A percentile compares a stretch with the other conserved stretches of the same genome.
phyloP scores from a whole-genome alignment of 768 basidiomycete species.

The Termitomyces sp. region DNA sequence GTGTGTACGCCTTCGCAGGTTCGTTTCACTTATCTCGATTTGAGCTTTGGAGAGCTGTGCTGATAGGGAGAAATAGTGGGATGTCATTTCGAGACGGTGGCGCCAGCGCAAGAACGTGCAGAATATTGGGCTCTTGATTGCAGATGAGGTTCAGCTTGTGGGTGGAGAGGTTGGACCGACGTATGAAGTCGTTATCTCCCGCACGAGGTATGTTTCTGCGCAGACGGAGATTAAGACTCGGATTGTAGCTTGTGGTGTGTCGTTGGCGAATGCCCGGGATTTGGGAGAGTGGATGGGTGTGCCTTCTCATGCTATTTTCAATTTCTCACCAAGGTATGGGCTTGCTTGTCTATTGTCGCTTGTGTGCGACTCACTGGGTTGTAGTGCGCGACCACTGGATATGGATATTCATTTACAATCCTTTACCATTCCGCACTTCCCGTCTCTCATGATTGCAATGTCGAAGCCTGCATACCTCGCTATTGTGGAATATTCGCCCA shows the following conservation, averaged over 20 bases:
- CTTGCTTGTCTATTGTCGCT: not conserved
- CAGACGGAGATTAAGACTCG: constrained; percentile 92
- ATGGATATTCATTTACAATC: constrained; percentile 98
- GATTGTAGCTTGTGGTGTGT: constrained; percentile 92
- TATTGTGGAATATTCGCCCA: constrained; percentile 79
- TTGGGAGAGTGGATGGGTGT: constrained; percentile 98
- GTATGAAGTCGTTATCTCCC: constrained; percentile 93
- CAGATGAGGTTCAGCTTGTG: constrained; percentile 92
- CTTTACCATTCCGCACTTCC: constrained; percentile 96
- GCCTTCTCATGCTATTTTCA: constrained; percentile 92
- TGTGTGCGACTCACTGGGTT: constrained; percentile 9
- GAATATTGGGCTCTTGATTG: constrained; percentile 86
- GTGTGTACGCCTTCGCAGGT: constrained; percentile 89
- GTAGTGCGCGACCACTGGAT: constrained; percentile 89
- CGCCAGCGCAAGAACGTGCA: constrained; percentile 96
- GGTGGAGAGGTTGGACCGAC: constrained; percentile 95
- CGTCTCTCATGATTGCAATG: constrained; percentile 98
- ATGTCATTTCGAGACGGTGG: constrained; percentile 91
- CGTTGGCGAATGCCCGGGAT: constrained; percentile 92
- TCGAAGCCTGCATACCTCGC: constrained; percentile 96
- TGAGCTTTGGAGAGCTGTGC: not conserved
- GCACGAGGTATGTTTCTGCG: constrained; percentile 94
- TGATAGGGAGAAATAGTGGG: constrained; percentile 62
- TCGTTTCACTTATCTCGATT: constrained; percentile 26
- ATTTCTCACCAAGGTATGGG: constrained; percentile 84